These are phyloP conservation scores for Canariomyces notabilis DNA, from an alignment of 2,329 filamentous ascomycete species.

Conservation along the genomic window DNA sequence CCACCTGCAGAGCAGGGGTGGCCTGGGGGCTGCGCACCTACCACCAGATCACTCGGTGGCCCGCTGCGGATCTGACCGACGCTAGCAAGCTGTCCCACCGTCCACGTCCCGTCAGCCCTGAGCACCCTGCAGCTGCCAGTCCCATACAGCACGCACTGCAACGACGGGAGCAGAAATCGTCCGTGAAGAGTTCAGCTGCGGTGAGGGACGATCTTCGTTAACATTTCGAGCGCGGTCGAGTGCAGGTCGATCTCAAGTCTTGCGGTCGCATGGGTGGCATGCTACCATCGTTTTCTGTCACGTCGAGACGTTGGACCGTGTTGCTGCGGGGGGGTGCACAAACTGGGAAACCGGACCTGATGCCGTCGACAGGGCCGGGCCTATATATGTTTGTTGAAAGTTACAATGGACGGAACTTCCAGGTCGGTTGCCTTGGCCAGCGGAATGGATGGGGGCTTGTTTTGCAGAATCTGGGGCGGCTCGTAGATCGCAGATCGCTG, in stretches of 20 bases:
- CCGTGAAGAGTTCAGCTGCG: no score
- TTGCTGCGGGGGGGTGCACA: background rate
- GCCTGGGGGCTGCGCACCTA: slow-evolving; percentile 11
- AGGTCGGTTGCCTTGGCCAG: slow-evolving; percentile 2
- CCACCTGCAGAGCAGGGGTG: slow-evolving; percentile 10
- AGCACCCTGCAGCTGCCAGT: background rate
- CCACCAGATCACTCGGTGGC: slow-evolving; percentile 1
- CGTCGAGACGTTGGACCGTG: background rate
- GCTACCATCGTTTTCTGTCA: slow-evolving; percentile 2
- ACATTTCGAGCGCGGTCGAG: background rate
- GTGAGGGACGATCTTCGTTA: background rate
- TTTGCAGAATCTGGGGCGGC: slow-evolving; percentile 11
- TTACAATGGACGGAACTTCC: background rate
- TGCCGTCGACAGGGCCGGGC: background rate
- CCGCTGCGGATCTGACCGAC: background rate
- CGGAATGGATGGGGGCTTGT: no score
- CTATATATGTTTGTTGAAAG: slow-evolving; percentile 4
- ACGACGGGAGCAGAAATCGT: no score
- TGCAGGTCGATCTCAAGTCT: slow-evolving; percentile 1
- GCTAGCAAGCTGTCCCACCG: no score
- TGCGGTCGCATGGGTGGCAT: background rate
- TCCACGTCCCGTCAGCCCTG: background rate
- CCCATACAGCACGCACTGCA: no score
- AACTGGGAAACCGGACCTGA: background rate
- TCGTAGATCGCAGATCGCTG: slow-evolving; percentile 13